Conservation (phyloP, 2,329 filamentous ascomycete species). For the Trichoderma oligosporum region DNA sequence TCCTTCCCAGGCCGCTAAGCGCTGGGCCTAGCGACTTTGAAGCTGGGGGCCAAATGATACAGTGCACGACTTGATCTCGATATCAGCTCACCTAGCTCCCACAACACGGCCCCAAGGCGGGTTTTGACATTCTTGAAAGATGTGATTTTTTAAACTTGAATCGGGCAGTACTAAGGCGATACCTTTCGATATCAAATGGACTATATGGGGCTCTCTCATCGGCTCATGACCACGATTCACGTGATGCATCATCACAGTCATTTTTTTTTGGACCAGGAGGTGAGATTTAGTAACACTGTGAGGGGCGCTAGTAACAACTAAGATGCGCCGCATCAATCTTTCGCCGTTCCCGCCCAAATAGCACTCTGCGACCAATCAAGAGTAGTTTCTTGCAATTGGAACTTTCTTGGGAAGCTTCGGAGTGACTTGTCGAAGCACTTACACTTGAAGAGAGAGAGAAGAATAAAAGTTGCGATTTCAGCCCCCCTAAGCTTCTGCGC, state of each 20-base stretch:
- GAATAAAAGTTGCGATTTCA: background rate
- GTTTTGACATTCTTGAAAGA: slow-evolving; percentile 12
- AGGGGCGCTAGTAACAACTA: slow-evolving; percentile 17
- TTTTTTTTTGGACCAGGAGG: background rate
- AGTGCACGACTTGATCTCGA: slow-evolving; percentile 17
- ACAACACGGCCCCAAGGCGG: slow-evolving; percentile 9
- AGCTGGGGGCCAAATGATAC: slow-evolving; percentile 26
- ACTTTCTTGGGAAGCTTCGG: background rate
- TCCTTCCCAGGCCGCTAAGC: slow-evolving; percentile 31
- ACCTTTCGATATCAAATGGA: slow-evolving; percentile 8
- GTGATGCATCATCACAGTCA: slow-evolving; percentile 35
- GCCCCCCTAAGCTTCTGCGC: background rate
- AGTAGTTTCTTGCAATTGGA: background rate
- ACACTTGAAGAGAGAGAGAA: background rate
- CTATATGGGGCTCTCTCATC: slow-evolving; percentile 26
- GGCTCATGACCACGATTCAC: slow-evolving; percentile 35
- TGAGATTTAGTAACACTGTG: slow-evolving; percentile 33
- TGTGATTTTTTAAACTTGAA: background rate
- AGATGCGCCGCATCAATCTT: slow-evolving; percentile 27
- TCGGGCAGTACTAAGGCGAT: slow-evolving; percentile 6
- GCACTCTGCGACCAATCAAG: slow-evolving; percentile 28
- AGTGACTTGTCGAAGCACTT: background rate
- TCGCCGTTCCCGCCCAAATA: slow-evolving; percentile 23
- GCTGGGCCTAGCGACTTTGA: slow-evolving; percentile 33
- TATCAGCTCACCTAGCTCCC: background rate